Percentiles rank a stretch among this genome's conserved stretches.
These are phyloP conservation scores for Apiotrichum veenhuisii DNA, from an alignment of 1,284 basidiomycete species.

Conservation along the genomic window DNA sequence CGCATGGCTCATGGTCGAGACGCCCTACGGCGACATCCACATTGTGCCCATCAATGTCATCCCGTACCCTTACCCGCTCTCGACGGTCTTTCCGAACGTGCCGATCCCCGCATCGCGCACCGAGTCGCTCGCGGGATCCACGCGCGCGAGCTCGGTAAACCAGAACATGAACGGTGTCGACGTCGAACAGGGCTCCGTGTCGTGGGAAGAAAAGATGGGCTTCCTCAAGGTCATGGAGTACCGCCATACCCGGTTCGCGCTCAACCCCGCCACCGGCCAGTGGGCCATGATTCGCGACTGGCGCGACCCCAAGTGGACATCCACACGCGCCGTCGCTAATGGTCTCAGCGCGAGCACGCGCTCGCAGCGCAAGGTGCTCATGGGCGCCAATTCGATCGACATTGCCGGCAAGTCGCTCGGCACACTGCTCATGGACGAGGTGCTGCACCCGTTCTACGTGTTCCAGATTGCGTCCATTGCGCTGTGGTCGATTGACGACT, in stretches of 20 bases:
- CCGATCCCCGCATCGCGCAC: neutral
- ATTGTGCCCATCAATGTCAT: conserved; percentile 67
- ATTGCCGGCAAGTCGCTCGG: conserved; percentile 80
- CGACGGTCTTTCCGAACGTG: conserved; percentile 65
- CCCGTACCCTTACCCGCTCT: conserved; percentile 69
- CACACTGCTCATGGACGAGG: conserved; percentile 84
- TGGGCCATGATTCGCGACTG: conserved; percentile 87
- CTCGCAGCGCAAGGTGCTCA: conserved; percentile 67
- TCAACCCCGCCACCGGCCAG: conserved; percentile 78
- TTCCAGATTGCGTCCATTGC: conserved; percentile 97
- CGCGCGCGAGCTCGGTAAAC: conserved; percentile 10
- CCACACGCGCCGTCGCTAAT: conserved; percentile 59
- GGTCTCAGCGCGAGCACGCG: conserved; percentile 61
- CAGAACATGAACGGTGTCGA: conserved; percentile 33
- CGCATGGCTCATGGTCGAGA: conserved; percentile 83
- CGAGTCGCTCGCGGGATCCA: conserved; percentile 23
- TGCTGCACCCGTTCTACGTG: conserved; percentile 94
- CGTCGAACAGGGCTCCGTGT: conserved; percentile 42
- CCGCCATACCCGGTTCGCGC: conserved; percentile 84
- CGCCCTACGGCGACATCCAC: conserved; percentile 73
- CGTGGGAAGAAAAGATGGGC: conserved; percentile 48
- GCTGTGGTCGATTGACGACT: conserved; percentile 91
- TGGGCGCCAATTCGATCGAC: conserved; percentile 85
- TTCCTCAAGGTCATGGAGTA: conserved; percentile 58
- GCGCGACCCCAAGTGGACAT: conserved; percentile 79